Percentiles rank a stretch among this genome's conserved stretches.
These are phyloP conservation scores for Zelonia costaricensis DNA, from an alignment of 208 protist genomes.

Conservation along the genomic window DNA sequence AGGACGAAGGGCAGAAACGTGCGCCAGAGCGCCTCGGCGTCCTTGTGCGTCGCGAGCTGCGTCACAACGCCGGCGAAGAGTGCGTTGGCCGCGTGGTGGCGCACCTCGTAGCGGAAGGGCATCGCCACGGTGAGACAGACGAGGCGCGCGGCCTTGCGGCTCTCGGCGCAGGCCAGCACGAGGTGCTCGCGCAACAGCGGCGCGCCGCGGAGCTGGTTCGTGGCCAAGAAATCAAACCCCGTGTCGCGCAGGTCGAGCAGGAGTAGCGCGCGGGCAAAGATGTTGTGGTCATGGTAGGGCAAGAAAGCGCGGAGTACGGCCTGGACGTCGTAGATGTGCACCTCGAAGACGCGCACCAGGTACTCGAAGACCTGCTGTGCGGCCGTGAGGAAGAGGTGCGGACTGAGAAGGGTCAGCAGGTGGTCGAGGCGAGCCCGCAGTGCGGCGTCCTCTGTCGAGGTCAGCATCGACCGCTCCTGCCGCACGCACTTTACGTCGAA, in stretches of 20 bases:
- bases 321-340: slow-evolving; percentile 81
- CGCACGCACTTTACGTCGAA: slow-evolving; percentile 64
- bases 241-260: slow-evolving; percentile 87
- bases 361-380: slow-evolving; percentile 90
- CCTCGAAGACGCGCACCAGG: slow-evolving; percentile 81
- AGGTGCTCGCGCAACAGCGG: slow-evolving; percentile 78
- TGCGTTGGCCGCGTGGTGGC: slow-evolving; percentile 74
- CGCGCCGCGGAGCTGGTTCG: slow-evolving; percentile 77
- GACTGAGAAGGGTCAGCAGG: slow-evolving; percentile 77
- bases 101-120: slow-evolving; percentile 49
- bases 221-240: slow-evolving; percentile 78
- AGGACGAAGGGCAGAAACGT: slow-evolving; percentile 74
- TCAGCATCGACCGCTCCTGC: slow-evolving; percentile 69
- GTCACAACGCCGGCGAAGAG: slow-evolving; percentile 78
- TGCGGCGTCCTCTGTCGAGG: slow-evolving; percentile 32
- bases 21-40: slow-evolving; percentile 75
- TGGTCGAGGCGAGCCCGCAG: slow-evolving; percentile 56
- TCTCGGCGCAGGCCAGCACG: slow-evolving; percentile 69
- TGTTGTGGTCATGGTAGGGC: slow-evolving; percentile 87
- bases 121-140: slow-evolving; percentile 64
- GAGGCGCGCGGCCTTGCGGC: slow-evolving; percentile 67
- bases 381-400: slow-evolving; percentile 81
- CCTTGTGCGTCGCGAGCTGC: slow-evolving; percentile 48
- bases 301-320: slow-evolving; percentile 77
- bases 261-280: slow-evolving; percentile 77